These are phyloP conservation scores for Plenodomus tracheiphilus DNA, from an alignment of 2,329 filamentous ascomycete species.

Conservation along the genomic window DNA sequence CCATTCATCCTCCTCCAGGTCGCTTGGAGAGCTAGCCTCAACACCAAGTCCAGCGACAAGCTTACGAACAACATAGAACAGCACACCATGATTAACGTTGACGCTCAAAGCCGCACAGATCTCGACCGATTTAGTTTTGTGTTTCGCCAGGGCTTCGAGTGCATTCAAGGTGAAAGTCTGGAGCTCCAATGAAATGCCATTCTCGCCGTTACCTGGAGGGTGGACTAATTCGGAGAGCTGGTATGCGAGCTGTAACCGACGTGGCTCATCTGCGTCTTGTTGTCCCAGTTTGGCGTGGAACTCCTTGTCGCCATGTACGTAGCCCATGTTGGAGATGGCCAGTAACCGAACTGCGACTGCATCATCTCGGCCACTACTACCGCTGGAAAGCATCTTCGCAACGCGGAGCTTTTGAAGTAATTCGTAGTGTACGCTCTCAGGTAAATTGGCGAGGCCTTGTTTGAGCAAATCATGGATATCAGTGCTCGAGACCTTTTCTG, in stretches of 20 bases:
- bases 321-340: conserved; percentile 87
- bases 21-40: conserved; percentile 57
- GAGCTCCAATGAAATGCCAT: conserved; percentile 70
- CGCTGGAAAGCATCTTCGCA: conserved; percentile 75
- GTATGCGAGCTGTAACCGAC: conserved; percentile 84
- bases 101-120: conserved; percentile 90
- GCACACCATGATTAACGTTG: conserved; percentile 92
- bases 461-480: conserved; percentile 49
- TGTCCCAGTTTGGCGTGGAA: conserved; percentile 86
- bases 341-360: conserved; percentile 81
- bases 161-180: conserved; percentile 82
- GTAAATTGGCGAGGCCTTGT: conserved; percentile 61
- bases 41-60: conserved; percentile 76
- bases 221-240: conserved; percentile 92
- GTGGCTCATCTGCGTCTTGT: conserved; percentile 86
- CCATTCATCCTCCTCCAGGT: conserved; percentile 81
- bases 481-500: conserved; percentile 49
- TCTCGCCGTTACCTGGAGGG: conserved; percentile 71
- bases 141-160: conserved; percentile 82
- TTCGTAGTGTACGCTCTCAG: conserved; percentile 77
- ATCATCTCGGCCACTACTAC: conserved; percentile 69
- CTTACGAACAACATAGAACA: conserved; percentile 91
- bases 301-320: conserved; percentile 79
- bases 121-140: conserved; percentile 75
- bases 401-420: conserved; percentile 80